phyloP scores from a whole-genome alignment of 352 stramenopile genomes.

The Pythium rhizo-oryzae region DNA sequence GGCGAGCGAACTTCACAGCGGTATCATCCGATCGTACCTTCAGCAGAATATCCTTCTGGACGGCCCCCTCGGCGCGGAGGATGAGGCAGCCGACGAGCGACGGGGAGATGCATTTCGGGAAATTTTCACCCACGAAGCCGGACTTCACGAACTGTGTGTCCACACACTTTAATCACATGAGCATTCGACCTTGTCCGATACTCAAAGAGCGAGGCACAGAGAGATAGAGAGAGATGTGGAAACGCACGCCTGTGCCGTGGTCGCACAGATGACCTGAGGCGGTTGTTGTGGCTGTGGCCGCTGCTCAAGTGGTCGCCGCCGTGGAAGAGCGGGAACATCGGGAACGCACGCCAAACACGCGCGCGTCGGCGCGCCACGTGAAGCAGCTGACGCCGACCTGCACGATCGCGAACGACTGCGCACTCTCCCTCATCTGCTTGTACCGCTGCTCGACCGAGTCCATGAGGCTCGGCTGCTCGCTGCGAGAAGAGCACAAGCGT shows the following conservation, averaged over 20 bases:
- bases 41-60: constrained; percentile 84
- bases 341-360: constrained; percentile 73
- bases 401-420: constrained; percentile 66
- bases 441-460: constrained; percentile 75
- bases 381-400: constrained; percentile 81
- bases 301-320: constrained; percentile 19
- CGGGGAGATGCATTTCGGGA: constrained; percentile 94
- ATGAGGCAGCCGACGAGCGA: constrained; percentile 95
- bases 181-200: not conserved
- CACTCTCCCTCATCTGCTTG: constrained; percentile 51
- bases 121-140: constrained; percentile 95
- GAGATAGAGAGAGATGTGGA: not conserved
- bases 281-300: not conserved
- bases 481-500: constrained; percentile 8
- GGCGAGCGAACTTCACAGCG: too few relatives aligned
- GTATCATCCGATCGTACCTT: constrained; percentile 44
- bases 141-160: constrained; percentile 85
- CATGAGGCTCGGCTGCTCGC: constrained; percentile 63
- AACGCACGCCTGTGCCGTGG: constrained; percentile 83
- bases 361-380: constrained; percentile 43
- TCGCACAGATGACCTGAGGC: constrained; percentile 82
- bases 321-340: constrained; percentile 62
- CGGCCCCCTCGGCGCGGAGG: constrained; percentile 91
- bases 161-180: not conserved
- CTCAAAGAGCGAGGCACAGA: not conserved